Evolutionary conservation across 768 basidiomycete genomes (phyloP).

Genomic region (Obba rivulosa): DNA sequence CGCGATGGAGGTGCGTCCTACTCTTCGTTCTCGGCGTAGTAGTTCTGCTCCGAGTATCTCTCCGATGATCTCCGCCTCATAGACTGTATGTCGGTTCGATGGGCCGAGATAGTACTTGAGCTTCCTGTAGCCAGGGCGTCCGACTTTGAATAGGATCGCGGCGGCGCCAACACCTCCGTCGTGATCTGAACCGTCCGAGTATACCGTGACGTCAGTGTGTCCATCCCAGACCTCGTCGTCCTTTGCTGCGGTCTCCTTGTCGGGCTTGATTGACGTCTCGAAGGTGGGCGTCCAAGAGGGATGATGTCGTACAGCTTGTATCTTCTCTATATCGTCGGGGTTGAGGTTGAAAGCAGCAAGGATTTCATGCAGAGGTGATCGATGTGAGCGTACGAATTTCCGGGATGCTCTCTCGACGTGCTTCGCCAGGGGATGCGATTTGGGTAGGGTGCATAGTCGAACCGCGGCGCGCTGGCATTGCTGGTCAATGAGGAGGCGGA

Average conservation of each 20-base stretch:
- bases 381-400: constrained; percentile 10
- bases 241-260: too few species aligned
- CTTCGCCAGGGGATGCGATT: constrained; percentile 12
- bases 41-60: constrained; percentile 21
- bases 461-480: constrained; percentile 7
- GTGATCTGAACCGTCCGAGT: constrained; percentile 26
- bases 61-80: constrained; percentile 26
- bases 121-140: neutral
- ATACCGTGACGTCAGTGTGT: constrained; percentile 8
- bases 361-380: constrained; percentile 17
- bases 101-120: constrained; percentile 18
- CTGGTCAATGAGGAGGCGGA: constrained; percentile 12
- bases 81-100: constrained; percentile 20
- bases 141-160: constrained; percentile 18
- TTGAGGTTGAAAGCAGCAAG: constrained; percentile 9
- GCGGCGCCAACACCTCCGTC: constrained; percentile 24
- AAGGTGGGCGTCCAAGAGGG: constrained; percentile 8
- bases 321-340: constrained; percentile 13
- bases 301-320: constrained; percentile 6
- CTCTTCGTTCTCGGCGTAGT: constrained; percentile 6
- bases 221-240: neutral
- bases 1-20: neutral
- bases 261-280: too few species aligned
- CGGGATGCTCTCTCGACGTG: constrained; percentile 6
- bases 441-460: constrained; percentile 16